Percentiles rank a stretch among this genome's conserved stretches.
Conservation (phyloP, 345 rosid genomes). For the Acer yangbiense region DNA sequence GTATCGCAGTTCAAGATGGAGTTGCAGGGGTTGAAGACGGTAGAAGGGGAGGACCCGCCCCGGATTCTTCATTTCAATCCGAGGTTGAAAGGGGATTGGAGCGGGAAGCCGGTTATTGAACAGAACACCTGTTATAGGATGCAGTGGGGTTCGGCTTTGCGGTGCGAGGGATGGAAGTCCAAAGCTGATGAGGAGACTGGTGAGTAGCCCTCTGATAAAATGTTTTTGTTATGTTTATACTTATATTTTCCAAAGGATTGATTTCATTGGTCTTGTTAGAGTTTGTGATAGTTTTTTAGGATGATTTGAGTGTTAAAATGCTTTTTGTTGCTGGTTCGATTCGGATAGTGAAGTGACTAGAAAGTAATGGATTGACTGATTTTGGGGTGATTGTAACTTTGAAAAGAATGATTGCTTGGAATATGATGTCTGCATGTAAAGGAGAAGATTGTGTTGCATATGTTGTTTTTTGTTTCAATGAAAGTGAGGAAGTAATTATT, state of each 20-base stretch:
- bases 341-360: background rate
- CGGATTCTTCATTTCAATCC: constrained; percentile 89
- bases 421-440: background rate
- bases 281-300: background rate
- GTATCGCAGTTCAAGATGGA: constrained; percentile 89
- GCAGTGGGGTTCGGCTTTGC: constrained; percentile 89
- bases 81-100: constrained; percentile 92
- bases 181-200: constrained; percentile 84
- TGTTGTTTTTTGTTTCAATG: background rate
- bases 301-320: too few species aligned
- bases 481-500: background rate
- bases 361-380: background rate
- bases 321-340: background rate
- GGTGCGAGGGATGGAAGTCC: constrained; percentile 89
- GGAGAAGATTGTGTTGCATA: background rate
- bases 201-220: constrained; percentile 27
- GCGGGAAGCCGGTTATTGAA: constrained; percentile 80
- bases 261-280: background rate
- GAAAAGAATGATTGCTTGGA: background rate
- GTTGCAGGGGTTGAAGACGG: constrained; percentile 80
- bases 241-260: background rate
- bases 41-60: constrained; percentile 98
- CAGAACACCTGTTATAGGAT: constrained; percentile 92
- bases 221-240: background rate
- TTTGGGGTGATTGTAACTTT: background rate